phyloP scores from a whole-genome alignment of 345 rosid species.

The Combretum micranthum region DNA sequence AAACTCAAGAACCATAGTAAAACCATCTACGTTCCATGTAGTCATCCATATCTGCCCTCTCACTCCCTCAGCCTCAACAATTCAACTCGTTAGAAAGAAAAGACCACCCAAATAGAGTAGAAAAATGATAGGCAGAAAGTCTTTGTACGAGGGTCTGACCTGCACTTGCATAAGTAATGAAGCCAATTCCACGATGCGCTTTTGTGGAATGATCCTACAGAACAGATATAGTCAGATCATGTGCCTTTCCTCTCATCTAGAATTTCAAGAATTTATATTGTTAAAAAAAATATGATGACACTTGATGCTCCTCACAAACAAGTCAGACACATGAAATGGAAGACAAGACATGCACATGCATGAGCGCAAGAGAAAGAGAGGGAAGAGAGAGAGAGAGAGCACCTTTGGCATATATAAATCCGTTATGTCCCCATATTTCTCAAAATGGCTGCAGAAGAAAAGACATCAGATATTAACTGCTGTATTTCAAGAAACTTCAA shows the following conservation, averaged over 20 bases:
- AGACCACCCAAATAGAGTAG: not conserved
- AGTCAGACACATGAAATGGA: not conserved
- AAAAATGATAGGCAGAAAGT: not conserved
- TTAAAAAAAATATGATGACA: too few species aligned
- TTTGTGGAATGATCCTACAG: conserved; percentile 78
- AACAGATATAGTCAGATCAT: conserved; percentile 6
- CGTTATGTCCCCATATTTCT: conserved; percentile 83
- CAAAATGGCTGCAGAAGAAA: conserved; percentile 66
- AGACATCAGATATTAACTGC: conserved; percentile 1
- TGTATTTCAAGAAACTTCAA: not conserved
- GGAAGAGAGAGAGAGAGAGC: conserved; percentile 14
- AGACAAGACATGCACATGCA: not conserved
- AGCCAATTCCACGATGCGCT: conserved; percentile 93
- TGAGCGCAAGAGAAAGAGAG: not conserved
- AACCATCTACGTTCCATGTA: too few species aligned
- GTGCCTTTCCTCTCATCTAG: too few species aligned
- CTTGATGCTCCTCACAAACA: not conserved
- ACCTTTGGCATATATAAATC: conserved; percentile 99
- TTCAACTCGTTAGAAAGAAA: not conserved
- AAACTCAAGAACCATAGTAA: too few species aligned
- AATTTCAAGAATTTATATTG: too few species aligned
- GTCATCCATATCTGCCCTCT: too few species aligned
- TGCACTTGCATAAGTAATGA: conserved; percentile 76
- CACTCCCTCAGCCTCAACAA: not conserved
- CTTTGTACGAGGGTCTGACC: conserved; percentile 35